Percentiles rank a stretch among this genome's conserved stretches.
These are phyloP conservation scores for Ampelocalamus luodianensis DNA, from an alignment of 176 grass and related monocot genomes.

Conservation along the genomic window DNA sequence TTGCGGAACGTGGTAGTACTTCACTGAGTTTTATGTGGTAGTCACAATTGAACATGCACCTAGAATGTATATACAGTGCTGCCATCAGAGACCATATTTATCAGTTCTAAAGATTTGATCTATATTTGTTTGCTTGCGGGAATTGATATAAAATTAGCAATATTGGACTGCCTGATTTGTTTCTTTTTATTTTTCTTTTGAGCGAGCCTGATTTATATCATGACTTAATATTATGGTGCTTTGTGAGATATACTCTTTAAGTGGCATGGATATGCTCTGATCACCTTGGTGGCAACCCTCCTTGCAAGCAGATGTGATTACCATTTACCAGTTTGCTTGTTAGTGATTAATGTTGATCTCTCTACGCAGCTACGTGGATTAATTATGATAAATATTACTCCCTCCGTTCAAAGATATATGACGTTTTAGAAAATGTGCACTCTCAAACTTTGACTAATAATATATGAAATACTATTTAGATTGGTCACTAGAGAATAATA, in stretches of 20 bases:
- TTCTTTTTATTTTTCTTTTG: too few relatives aligned
- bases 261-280: background rate
- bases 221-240: background rate
- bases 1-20: background rate
- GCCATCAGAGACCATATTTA: background rate
- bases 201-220: too few relatives aligned
- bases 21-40: background rate
- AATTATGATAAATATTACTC: background rate
- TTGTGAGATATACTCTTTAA: background rate
- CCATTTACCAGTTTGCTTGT: background rate
- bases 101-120: background rate
- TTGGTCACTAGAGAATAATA: too few relatives aligned
- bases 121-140: background rate
- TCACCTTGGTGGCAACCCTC: background rate
- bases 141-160: too few relatives aligned
- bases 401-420: too few relatives aligned
- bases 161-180: background rate
- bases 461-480: too few relatives aligned
- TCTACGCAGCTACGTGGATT: background rate
- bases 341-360: background rate
- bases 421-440: too few relatives aligned
- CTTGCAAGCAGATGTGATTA: too few relatives aligned
- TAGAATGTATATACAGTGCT: constrained; percentile 34
- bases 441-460: too few relatives aligned
- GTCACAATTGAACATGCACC: background rate